Evolutionary conservation across 139 green algal species (phyloP).

Genomic region (Pleodorina starrii): DNA sequence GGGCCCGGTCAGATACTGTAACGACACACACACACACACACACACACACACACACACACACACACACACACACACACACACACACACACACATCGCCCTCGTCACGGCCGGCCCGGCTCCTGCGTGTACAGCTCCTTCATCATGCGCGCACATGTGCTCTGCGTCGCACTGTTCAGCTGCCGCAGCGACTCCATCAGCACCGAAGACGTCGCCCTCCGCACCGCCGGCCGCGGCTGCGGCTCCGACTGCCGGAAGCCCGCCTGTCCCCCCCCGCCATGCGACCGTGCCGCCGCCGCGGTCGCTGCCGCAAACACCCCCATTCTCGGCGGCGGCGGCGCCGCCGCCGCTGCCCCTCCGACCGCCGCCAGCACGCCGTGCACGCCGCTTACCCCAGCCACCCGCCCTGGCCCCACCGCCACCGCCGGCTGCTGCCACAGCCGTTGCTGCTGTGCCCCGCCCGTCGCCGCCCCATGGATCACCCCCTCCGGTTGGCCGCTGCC

Average conservation of each 20-base stretch:
- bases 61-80: no score
- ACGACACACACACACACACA: no score
- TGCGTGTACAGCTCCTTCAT: conserved; percentile 1
- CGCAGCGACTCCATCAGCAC: conserved; percentile 12
- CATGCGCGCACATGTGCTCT: conserved; percentile 15
- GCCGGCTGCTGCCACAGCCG: no score
- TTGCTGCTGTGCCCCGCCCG: no score
- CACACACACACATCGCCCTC: no score
- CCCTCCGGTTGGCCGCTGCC: no score
- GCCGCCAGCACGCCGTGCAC: background rate
- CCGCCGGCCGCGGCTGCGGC: background rate
- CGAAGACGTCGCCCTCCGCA: background rate
- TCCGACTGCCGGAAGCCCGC: background rate
- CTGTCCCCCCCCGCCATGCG: no score
- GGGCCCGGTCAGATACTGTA: no score
- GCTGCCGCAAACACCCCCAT: background rate
- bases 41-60: no score
- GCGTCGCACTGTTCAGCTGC: conserved; percentile 8
- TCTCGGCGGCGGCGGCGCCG: background rate
- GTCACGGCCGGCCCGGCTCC: background rate
- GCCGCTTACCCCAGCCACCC: background rate
- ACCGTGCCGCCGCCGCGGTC: no score
- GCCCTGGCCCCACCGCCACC: no score
- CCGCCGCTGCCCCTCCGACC: background rate
- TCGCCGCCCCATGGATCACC: no score